These are phyloP conservation scores for Aspergillus caelatus DNA, from an alignment of 2,329 filamentous ascomycete genomes.

Conservation along the genomic window DNA sequence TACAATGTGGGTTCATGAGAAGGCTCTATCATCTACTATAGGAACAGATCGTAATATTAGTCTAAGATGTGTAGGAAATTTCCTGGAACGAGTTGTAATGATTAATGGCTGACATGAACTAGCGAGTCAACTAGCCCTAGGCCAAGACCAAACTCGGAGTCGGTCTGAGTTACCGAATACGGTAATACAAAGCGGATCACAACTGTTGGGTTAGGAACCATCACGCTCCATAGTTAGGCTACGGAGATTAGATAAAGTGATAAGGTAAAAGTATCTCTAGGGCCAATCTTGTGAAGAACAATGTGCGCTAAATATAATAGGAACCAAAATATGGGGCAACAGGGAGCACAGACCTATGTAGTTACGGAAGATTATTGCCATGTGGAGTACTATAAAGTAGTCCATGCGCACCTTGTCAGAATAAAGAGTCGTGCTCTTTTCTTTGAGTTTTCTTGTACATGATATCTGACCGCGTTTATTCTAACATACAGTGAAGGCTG, in stretches of 20 bases:
- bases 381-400: background rate
- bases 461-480: background rate
- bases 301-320: background rate
- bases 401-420: background rate
- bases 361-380: background rate
- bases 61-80: background rate
- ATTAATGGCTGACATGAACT: background rate
- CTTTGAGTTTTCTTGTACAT: background rate
- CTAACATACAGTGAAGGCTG: background rate
- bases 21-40: too few relatives aligned
- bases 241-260: background rate
- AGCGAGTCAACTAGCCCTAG: background rate
- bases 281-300: background rate
- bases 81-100: background rate
- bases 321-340: background rate
- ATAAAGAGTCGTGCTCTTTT: background rate
- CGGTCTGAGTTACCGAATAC: background rate
- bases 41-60: background rate
- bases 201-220: background rate
- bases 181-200: background rate
- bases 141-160: background rate
- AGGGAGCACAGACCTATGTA: background rate
- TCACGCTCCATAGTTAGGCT: background rate
- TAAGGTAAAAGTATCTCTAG: background rate
- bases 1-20: too few relatives aligned